phyloP scores from a whole-genome alignment of 495 filamentous ascomycete genomes.

The Articulospora tetracladia region DNA sequence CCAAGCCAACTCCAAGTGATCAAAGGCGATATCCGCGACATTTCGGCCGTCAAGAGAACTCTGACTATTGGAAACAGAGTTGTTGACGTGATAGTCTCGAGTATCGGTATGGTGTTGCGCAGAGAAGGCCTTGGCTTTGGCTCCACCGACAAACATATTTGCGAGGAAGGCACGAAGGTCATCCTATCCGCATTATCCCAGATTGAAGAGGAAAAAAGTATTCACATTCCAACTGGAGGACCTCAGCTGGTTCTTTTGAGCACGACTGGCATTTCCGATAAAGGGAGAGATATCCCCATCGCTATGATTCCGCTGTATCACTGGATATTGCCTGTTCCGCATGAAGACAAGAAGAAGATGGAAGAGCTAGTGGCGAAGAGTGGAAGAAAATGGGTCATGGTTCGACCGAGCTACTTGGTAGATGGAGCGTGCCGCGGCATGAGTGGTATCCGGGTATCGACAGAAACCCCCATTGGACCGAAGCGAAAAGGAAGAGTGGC shows the following conservation, averaged over 20 bases:
- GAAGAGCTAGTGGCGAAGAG: conserved; percentile 8
- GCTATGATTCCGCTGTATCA: conserved; percentile 19
- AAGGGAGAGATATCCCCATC: conserved; percentile 16
- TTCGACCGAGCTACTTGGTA: conserved; percentile 15
- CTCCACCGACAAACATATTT: conserved; percentile 3
- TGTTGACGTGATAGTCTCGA: conserved; percentile 12
- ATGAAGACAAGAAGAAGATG: conserved; percentile 23
- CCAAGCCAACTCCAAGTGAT: conserved; percentile 14
- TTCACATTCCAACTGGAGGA: background rate
- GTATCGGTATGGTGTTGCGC: conserved; percentile 7
- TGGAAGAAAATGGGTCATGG: conserved; percentile 4
- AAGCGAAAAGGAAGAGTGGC: background rate
- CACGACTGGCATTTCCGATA: conserved; percentile 14
- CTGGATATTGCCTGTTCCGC: conserved; percentile 19
- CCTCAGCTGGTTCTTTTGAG: conserved; percentile 10
- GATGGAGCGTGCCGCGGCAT: conserved; percentile 11
- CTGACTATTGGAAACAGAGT: background rate
- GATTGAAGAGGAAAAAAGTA: conserved; percentile 1
- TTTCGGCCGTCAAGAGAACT: conserved; percentile 3
- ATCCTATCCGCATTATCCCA: conserved; percentile 7
- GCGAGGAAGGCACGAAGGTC: conserved; percentile 5
- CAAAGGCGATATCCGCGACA: conserved; percentile 11
- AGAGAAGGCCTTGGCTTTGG: background rate
- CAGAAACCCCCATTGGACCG: background rate
- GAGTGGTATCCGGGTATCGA: conserved; percentile 7